These are phyloP conservation scores for Lasiodiplodia theobromae DNA, from an alignment of 2,329 filamentous ascomycete species.

Conservation along the genomic window DNA sequence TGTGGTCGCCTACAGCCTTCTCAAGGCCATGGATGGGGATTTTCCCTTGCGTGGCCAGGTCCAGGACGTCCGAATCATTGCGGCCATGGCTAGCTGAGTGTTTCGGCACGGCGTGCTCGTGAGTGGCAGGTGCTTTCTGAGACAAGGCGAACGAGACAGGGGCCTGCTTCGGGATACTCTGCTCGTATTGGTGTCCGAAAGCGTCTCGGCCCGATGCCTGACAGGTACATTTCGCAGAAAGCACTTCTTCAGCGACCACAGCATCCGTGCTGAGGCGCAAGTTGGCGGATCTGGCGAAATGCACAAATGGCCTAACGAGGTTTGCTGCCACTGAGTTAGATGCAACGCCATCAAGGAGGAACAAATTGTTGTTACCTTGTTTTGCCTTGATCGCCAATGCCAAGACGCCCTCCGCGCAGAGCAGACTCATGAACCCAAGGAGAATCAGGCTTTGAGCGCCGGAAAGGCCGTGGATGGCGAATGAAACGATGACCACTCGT, in stretches of 20 bases:
- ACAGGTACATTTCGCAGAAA: not conserved
- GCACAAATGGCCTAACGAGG: not conserved
- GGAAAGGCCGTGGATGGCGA: too few relatives aligned
- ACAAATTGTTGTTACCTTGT: too few relatives aligned
- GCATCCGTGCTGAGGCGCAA: not conserved
- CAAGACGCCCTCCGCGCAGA: too few relatives aligned
- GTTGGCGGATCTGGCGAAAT: not conserved
- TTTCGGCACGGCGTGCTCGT: not conserved
- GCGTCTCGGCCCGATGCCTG: not conserved
- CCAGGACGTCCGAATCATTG: not conserved
- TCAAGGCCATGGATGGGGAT: not conserved
- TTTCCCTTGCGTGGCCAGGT: not conserved
- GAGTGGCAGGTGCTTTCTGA: too few relatives aligned
- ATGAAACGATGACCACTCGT: too few relatives aligned
- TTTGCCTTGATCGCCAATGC: too few relatives aligned
- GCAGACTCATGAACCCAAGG: too few relatives aligned
- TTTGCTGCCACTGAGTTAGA: not conserved
- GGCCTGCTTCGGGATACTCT: too few relatives aligned
- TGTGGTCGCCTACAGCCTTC: not conserved
- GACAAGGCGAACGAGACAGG: too few relatives aligned
- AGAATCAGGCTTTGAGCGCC: too few relatives aligned
- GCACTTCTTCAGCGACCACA: not conserved
- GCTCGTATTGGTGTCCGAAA: not conserved
- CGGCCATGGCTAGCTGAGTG: not conserved
- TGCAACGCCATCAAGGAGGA: too few relatives aligned